Evolutionary conservation across 2,329 filamentous ascomycete genomes (phyloP).

Genomic region (Ceratocystis variospora): DNA sequence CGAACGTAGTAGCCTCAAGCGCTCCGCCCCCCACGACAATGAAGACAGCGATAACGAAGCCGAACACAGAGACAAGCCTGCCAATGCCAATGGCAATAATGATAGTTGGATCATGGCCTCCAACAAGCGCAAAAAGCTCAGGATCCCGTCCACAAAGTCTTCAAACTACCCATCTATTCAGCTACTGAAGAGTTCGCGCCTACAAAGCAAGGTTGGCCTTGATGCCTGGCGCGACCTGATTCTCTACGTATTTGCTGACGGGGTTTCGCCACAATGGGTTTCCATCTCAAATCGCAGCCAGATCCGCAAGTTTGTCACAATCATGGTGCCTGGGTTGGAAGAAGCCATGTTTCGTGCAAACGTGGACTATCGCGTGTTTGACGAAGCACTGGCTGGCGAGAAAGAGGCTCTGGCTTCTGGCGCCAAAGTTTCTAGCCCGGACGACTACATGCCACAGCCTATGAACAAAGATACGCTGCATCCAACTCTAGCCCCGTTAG

Average conservation of each 20-base stretch:
- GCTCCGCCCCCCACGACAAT: constrained; percentile 34
- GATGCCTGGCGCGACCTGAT: constrained; percentile 49
- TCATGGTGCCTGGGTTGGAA: constrained; percentile 89
- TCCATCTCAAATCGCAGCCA: constrained; percentile 47
- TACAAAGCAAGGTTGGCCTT: constrained; percentile 49
- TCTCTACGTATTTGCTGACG: constrained; percentile 54
- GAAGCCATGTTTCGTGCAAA: constrained; percentile 67
- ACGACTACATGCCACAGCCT: constrained; percentile 45
- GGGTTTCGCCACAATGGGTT: constrained; percentile 50
- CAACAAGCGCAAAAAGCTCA: constrained; percentile 43
- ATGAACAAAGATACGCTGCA: constrained; percentile 40
- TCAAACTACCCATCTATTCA: constrained; percentile 46
- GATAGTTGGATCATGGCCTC: constrained; percentile 44
- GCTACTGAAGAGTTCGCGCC: constrained; percentile 43
- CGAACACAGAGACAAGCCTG: constrained; percentile 13
- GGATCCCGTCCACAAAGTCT: constrained; percentile 41
- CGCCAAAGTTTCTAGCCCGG: constrained; percentile 33
- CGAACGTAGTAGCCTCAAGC: constrained; percentile 34
- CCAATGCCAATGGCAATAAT: constrained; percentile 26
- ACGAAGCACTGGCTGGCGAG: constrained; percentile 25
- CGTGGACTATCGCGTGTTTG: constrained; percentile 33
- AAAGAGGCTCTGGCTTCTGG: constrained; percentile 26
- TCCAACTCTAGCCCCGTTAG: constrained; percentile 48
- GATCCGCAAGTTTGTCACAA: constrained; percentile 65
- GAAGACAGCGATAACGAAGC: constrained; percentile 26